A percentile compares a stretch with the other conserved stretches of the same genome.
Conservation (phyloP, 2,329 filamentous ascomycete species). For the Ophiostoma sp. region DNA sequence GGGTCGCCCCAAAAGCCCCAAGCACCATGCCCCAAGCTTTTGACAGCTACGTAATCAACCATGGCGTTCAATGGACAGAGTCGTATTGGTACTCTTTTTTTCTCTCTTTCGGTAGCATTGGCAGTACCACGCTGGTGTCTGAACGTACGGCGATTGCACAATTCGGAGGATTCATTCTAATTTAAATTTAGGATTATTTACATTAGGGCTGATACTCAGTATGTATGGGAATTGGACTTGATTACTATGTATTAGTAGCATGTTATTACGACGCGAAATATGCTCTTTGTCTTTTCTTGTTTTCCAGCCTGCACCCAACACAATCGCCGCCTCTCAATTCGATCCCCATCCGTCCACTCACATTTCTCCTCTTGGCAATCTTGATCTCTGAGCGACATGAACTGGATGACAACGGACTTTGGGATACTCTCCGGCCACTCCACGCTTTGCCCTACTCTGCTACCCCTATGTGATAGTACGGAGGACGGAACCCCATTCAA, state of each 20-base stretch:
- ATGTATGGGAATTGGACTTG: too few species aligned
- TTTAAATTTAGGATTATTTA: not conserved
- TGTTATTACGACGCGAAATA: too few species aligned
- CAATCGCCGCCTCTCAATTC: too few species aligned
- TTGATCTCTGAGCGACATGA: too few species aligned
- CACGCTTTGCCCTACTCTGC: too few species aligned
- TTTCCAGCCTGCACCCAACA: too few species aligned
- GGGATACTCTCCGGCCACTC: not conserved
- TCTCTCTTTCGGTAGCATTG: not conserved
- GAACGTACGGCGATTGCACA: slow-evolving; percentile 1
- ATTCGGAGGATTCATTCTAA: not conserved
- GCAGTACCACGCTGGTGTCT: not conserved
- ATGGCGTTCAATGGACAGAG: not conserved
- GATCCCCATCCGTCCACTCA: too few species aligned
- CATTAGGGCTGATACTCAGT: not conserved
- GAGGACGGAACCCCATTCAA: too few species aligned
- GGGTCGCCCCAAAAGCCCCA: not conserved
- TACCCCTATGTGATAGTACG: too few species aligned
- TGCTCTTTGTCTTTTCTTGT: too few species aligned
- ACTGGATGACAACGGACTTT: not conserved
- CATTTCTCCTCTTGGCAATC: not conserved
- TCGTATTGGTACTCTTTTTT: too few species aligned
- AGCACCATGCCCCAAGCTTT: not conserved
- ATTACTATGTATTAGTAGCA: too few species aligned
- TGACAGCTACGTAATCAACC: slow-evolving; percentile 3